Evolutionary conservation across 208 protist species (phyloP).

Genomic region (Trypanosoma platydactyli): DNA sequence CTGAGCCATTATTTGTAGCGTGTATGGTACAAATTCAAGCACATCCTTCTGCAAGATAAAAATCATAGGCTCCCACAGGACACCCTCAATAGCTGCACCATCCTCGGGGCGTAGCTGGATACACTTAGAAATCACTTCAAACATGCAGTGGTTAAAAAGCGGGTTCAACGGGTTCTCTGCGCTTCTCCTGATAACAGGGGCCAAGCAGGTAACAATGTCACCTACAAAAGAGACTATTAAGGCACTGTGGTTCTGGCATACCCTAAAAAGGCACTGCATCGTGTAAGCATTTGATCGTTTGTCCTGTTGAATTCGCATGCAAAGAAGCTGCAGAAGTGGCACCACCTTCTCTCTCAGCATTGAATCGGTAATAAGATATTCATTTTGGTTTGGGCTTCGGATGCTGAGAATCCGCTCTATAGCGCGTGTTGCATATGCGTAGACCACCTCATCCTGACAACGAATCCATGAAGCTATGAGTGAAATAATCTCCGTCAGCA

Average conservation of each 20-base stretch:
- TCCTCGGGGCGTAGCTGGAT: constrained; percentile 65
- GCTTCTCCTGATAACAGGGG: constrained; percentile 50
- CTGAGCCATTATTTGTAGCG: constrained; percentile 95
- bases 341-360: constrained; percentile 52
- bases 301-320: constrained; percentile 49
- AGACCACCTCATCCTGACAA: constrained; percentile 77
- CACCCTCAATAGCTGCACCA: constrained; percentile 67
- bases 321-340: constrained; percentile 85
- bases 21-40: constrained; percentile 96
- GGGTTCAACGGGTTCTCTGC: constrained; percentile 93
- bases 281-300: constrained; percentile 86
- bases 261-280: constrained; percentile 91
- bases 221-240: constrained; percentile 54
- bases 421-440: constrained; percentile 93
- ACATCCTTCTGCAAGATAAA: constrained; percentile 91
- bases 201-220: constrained; percentile 57
- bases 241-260: constrained; percentile 54
- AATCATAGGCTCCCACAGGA: constrained; percentile 85
- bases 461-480: constrained; percentile 71
- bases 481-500: constrained; percentile 56
- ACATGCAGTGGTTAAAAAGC: constrained; percentile 96
- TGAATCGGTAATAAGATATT: constrained; percentile 40
- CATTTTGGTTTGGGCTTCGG: constrained; percentile 33
- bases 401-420: constrained; percentile 91
- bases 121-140: constrained; percentile 93